Evolutionary conservation across 768 basidiomycete species (phyloP).

Genomic region (Hypsizygus marmoreus): DNA sequence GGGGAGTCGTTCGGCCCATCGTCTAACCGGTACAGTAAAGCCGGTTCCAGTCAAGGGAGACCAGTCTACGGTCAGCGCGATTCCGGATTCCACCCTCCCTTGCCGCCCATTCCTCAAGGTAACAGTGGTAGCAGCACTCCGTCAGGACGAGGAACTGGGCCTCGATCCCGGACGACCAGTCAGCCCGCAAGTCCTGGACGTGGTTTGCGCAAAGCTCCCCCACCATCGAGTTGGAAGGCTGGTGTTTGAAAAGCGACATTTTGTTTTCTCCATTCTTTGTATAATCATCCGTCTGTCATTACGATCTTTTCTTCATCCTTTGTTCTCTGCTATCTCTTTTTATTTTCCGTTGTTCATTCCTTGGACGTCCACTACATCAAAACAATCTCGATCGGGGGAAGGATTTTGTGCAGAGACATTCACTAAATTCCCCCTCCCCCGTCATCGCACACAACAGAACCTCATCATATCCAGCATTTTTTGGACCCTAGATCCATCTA

Average conservation of each 20-base stretch:
- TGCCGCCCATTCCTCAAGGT: constrained; percentile 38
- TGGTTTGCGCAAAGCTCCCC: constrained; percentile 37
- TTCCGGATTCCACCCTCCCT: constrained; percentile 44
- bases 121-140: constrained; percentile 15
- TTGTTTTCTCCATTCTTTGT: neutral
- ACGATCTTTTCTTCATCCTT: constrained; percentile 7
- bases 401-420: constrained; percentile 7
- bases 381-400: constrained; percentile 1
- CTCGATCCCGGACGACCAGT: constrained; percentile 45
- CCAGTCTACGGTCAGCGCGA: constrained; percentile 28
- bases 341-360: constrained; percentile 11
- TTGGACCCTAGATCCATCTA: constrained; percentile 19
- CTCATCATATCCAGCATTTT: constrained; percentile 20
- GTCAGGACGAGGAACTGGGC: constrained; percentile 14
- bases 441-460: constrained; percentile 13
- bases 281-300: constrained; percentile 2
- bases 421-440: neutral
- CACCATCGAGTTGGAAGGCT: constrained; percentile 67
- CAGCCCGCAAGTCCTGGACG: constrained; percentile 41
- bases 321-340: constrained; percentile 9
- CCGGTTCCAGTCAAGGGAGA: constrained; percentile 15
- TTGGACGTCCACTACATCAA: constrained; percentile 6
- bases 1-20: constrained; percentile 62
- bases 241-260: constrained; percentile 22
- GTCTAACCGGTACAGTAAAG: constrained; percentile 21